phyloP scores from a whole-genome alignment of 257 asterid species.

The Solanum piurae region DNA sequence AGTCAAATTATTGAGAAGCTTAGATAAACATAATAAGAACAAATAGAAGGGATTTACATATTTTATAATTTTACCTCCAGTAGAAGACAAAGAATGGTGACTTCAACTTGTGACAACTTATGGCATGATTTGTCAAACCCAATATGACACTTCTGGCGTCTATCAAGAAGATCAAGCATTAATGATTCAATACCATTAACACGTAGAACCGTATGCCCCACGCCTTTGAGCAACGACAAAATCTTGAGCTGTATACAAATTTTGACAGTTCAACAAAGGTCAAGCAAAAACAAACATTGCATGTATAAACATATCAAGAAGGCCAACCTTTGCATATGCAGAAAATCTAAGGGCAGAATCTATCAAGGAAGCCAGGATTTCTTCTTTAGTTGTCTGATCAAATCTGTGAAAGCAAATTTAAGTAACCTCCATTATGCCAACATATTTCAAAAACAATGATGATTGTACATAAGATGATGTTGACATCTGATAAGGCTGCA shows the following conservation, averaged over 20 bases:
- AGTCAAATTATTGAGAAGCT: background rate
- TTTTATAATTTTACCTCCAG: slow-evolving; percentile 49
- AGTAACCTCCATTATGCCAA: background rate
- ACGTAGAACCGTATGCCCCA: slow-evolving; percentile 47
- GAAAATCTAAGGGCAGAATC: slow-evolving; percentile 46
- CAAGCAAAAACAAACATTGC: background rate
- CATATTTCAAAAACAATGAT: background rate
- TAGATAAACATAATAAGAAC: background rate
- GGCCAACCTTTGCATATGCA: slow-evolving; percentile 64
- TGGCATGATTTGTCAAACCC: slow-evolving; percentile 17
- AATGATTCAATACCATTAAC: slow-evolving; percentile 40
- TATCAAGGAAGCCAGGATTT: slow-evolving; percentile 47
- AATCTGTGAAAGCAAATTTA: slow-evolving; percentile 42
- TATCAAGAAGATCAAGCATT: slow-evolving; percentile 48
- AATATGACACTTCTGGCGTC: slow-evolving; percentile 30
- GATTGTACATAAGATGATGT: background rate
- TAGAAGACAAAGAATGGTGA: slow-evolving; percentile 55
- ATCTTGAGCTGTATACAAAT: slow-evolving; percentile 51
- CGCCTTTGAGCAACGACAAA: slow-evolving; percentile 53
- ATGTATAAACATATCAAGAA: background rate
- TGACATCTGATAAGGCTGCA: background rate
- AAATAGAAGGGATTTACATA: background rate
- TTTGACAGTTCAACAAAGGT: background rate
- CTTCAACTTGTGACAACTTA: slow-evolving; percentile 51
- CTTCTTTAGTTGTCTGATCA: slow-evolving; percentile 47